Evolutionary conservation across 805 yeast genomes (phyloP).

Genomic region (Pichia pseudocactophila): DNA sequence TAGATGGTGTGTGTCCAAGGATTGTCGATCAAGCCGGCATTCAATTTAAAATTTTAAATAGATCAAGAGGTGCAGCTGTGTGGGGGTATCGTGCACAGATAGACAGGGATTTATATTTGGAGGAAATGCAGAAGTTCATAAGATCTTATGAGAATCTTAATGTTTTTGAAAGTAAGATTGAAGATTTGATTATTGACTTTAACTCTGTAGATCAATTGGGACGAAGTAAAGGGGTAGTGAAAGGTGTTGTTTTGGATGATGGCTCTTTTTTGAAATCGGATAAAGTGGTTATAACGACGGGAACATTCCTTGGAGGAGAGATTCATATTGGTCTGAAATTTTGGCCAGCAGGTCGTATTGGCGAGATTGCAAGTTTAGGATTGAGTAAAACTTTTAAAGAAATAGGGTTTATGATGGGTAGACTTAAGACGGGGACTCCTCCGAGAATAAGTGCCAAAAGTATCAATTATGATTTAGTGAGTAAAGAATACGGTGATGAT

Average conservation of each 20-base stretch:
- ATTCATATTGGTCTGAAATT: constrained; percentile 79
- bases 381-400: constrained; percentile 66
- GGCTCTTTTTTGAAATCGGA: constrained; percentile 54
- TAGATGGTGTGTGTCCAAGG: constrained; percentile 83
- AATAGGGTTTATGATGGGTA: constrained; percentile 76
- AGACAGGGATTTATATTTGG: constrained; percentile 69
- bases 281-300: constrained; percentile 84
- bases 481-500: constrained; percentile 68
- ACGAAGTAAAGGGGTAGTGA: constrained; percentile 37
- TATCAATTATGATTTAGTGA: constrained; percentile 57
- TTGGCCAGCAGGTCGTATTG: constrained; percentile 88
- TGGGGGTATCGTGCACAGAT: constrained; percentile 99
- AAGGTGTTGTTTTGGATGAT: constrained; percentile 66
- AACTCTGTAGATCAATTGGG: constrained; percentile 27
- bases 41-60: constrained; percentile 78
- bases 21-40: constrained; percentile 92
- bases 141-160: constrained; percentile 45
- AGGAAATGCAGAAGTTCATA: constrained; percentile 69
- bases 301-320: constrained; percentile 91
- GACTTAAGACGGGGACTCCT: constrained; percentile 96
- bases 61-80: constrained; percentile 89
- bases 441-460: constrained; percentile 71
- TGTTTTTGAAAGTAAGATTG: constrained; percentile 67
- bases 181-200: constrained; percentile 62
- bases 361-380: constrained; percentile 88